Base-by-base conservation (phyloP, 2,329 filamentous ascomycete genomes). In the Xylaria multiplex region DNA sequence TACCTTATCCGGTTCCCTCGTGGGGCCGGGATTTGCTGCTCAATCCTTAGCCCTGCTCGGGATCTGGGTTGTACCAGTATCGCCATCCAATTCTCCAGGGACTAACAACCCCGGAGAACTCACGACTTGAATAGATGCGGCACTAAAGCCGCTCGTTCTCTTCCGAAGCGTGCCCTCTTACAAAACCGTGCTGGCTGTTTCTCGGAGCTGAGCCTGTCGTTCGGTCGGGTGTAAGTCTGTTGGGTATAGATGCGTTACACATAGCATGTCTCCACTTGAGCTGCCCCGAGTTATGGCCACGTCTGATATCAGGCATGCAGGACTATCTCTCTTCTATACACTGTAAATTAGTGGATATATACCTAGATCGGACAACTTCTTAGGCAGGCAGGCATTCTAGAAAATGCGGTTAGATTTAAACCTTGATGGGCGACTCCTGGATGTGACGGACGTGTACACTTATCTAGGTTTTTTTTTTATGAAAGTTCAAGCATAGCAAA, bases 11-110 rank as follows among this genome's bases (percentile, higher is more conserved):
- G 13, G 40, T 14, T 40, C 16, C 30, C 37, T 35, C 55, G 60
- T 66, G 60, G 64, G 60, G 61, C 63, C 65, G 65, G 62, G 62
- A 62, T 68, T 65, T 68, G 62, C 49, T 67, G 48, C 37, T 50
- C 16, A 37, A 16, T 45, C 52, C 61, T 54, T 60, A 59, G 60
- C 52, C 40, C 30, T 49, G 37, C 59, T 67, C 65, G 65, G 65
- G 65, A 55, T 67, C 53, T 67, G 65, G 27, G 43, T 62, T 37
- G 55, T 45, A 58, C 50, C 43, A 43, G 56, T 40, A 43, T 49
- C 40, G 8, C n/a, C 16, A 45, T 54, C 45, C 42, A 42, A 57
- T 43, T 42, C 24, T 16, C 27, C 49, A 30, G 45, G 59, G 43
- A 22, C 42, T n/a, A 16, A 54, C 55, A 43, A 62, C 27, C 13